These are phyloP conservation scores for Termitomyces sp. DNA, from an alignment of 768 basidiomycete species.

Conservation along the genomic window DNA sequence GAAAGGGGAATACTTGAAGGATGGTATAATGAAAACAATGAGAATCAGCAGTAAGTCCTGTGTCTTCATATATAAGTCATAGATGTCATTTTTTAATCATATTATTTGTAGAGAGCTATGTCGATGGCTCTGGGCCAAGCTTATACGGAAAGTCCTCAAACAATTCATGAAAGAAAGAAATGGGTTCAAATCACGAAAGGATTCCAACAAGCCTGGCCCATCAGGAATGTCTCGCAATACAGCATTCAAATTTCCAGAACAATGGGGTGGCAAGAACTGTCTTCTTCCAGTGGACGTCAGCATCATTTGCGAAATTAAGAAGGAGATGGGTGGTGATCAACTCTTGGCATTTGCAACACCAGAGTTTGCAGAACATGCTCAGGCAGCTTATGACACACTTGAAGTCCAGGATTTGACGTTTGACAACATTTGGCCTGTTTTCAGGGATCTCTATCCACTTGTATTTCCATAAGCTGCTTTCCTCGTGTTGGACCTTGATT, in stretches of 20 bases:
- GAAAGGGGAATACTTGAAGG: constrained; percentile 17
- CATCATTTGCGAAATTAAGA: constrained; percentile 24
- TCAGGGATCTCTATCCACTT: background rate
- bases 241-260: background rate
- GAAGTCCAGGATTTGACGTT: background rate
- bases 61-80: background rate
- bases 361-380: constrained; percentile 17
- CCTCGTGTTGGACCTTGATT: too few relatives aligned
- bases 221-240: background rate
- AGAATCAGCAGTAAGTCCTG: constrained; percentile 22
- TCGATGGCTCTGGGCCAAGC: background rate
- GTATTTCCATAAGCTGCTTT: background rate
- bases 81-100: background rate
- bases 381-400: constrained; percentile 1
- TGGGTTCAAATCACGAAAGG: constrained; percentile 14
- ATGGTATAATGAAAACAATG: constrained; percentile 16
- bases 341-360: background rate
- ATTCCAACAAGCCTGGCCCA: background rate
- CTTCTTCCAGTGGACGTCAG: constrained; percentile 7
- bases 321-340: background rate
- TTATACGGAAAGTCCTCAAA: background rate
- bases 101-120: background rate
- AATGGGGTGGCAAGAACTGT: background rate
- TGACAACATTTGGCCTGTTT: background rate
- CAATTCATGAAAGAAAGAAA: constrained; percentile 17